Base-by-base conservation (phyloP, 164 flowering plant species). In the Vitis amurensis region DNA sequence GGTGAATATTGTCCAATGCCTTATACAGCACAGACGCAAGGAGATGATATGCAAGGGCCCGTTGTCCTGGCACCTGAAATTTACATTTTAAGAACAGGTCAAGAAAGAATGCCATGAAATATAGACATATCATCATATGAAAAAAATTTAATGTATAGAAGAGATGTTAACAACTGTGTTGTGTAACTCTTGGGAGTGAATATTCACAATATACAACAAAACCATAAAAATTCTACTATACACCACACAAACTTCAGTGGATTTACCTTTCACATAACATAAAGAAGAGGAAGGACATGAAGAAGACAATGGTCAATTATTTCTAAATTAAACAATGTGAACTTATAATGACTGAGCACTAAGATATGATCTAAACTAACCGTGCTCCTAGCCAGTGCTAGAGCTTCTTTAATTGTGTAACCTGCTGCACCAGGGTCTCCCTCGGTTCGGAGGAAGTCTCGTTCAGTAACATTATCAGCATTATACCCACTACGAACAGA, bases 371-470 rank as follows among this genome's bases (percentile, higher is more conserved):
- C 11, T 12, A 59, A 75, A 84, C 98, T 80, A 11, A 96, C 98
- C 87, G 84, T 82, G 85, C 99, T 93, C 78, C 97, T 81, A 31
- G 82, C 67, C 12, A 96, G 89, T 61, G 89, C 86, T 50, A 88
- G 78, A n/a, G 99, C 97, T 84, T 96, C 98, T 77, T 87, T 92
- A 30, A 93, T 89, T 58, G 99, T 89, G 76, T 96, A 96, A 13
- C 98, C 99, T 14, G 77, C 84, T 72, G 92, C 97, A 73, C 83
- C 93, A 78, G 99, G 99, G 74, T 93, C 98, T 61, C 99, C 99
- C 66, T 91, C 98, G 64, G 97, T 89, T 68, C 93, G 80, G 69
- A 93, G 77, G 69, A 81, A 87, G 79, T 96, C 99, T 49, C 97
- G 94, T 59, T 88, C 89, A 68, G 84, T 68, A 66, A 87, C 91